Base-by-base conservation (phyloP, 306 rosid species). In the Astragalus membranaceus region DNA sequence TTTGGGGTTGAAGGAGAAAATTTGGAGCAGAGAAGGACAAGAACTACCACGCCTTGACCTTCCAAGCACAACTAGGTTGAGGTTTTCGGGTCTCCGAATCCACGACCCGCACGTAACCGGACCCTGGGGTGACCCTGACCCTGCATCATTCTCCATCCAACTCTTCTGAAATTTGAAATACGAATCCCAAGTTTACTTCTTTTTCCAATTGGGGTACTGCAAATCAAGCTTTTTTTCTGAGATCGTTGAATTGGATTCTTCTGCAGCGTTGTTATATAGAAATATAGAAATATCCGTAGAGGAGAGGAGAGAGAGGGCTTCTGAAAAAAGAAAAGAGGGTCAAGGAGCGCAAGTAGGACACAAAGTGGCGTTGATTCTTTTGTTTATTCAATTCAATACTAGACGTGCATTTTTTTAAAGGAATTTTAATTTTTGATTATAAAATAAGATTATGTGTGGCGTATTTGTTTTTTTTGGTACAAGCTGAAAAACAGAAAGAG, bases 71-170 rank as follows among this genome's bases (percentile, higher is more conserved):
- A 81, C 88, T 48, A 85, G 78, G 54, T 67, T 84, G 11, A 70
- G 73, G 13, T 88, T 94, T 20, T 94, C 96, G 70, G 98, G 90
- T n/a, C 96, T 78, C 36, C 98, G 89, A 77, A 88, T 90, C 98
- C 98, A 94, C 37, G 89, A 80, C 61, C 97, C 98, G 55, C 97
- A 90, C 3, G 88, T 75, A 37, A 88, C 81, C 47, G 92, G 84
- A 74, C 96, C 94, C 85, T 75, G 74, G 11, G 83, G 73, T 50
- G 92, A 86, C 79, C 91, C 90, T 50, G 92, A 86, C 79, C 91
- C 90, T 10, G 75, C 71, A 56, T 73, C 81, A 10, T 77, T 73
- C 64, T 79, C 95, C 96, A 89, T 88, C 50, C 43, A 57, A 37
- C 56, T 49, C 53, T 74, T 3, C 39, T 7, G 26, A 53, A 65